Evolutionary conservation across 495 filamentous ascomycete genomes (phyloP), one percentile per base, ranked within the genome.

Genomic region (Neurospora discreta): DNA sequence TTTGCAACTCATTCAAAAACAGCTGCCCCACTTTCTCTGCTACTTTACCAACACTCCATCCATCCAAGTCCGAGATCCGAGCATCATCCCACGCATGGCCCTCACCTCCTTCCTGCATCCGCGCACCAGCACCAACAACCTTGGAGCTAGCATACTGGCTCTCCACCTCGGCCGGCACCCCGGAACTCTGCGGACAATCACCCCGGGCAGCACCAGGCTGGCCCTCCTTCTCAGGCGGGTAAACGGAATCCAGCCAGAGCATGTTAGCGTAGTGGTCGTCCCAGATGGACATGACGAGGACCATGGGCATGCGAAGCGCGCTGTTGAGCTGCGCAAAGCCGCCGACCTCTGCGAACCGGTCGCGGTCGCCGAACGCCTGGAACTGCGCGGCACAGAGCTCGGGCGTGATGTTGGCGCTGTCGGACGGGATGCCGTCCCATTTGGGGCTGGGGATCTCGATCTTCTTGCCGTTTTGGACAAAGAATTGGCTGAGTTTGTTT

Each of bases 221-320:
- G 70, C 83, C 76, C 20, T 69, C 75, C 75, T 80, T 81, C 38
- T 86, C 85, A 38, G 86, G 83, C 4, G 92, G 92, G 84, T 91
- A 93, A 81, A 79, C 85, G 75, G 89, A 89, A 83, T 94, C 92
- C 75, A 95, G 89, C 92, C 92, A 95, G 73, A 91, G 85, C 92
- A 94, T 95, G 83, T 92, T 87, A 80, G 88, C 83, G 77, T 86
- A 84, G 84, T 94, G 88, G 80, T 93, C 91, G 77, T 92, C 90
- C 91, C 91, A 93, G 77, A 93, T 81, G 76, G 86, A 89, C 87
- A 94, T 86, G 77, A 91, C 90, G 18, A 93, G 85, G 44, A 92
- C 91, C 90, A 93, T 90, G 71, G 88, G 89, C 5, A 84, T 69
- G 9, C 75, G 75, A n/a, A 92, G 76, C 11, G 84, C 88, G 5